Percentiles rank a stretch among this genome's conserved stretches.
phyloP scores from a whole-genome alignment of 2,329 filamentous ascomycete genomes.

The Exophiala alcalophila region DNA sequence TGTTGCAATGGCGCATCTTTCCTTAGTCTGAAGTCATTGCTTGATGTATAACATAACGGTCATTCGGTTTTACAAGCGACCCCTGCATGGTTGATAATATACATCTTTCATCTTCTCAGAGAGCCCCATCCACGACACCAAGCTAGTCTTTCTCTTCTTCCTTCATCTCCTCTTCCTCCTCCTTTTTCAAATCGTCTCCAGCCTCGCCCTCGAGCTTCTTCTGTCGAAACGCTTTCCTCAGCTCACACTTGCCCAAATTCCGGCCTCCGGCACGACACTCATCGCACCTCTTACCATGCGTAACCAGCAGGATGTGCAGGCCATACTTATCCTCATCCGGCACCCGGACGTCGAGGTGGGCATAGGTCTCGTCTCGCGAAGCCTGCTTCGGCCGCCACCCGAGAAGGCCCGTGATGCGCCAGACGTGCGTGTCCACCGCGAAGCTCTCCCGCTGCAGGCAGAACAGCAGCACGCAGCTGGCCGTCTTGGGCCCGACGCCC shows the following conservation, averaged over 20 bases:
- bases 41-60: too few relatives aligned
- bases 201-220: slow-evolving; percentile 62
- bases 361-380: slow-evolving; percentile 32
- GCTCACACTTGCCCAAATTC: slow-evolving; percentile 60
- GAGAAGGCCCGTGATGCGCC: slow-evolving; percentile 60
- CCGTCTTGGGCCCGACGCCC: slow-evolving; percentile 65
- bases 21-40: too few relatives aligned
- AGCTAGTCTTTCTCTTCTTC: slow-evolving; percentile 18
- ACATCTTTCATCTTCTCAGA: too few relatives aligned
- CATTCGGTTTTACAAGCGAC: too few relatives aligned
- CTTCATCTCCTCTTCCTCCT: slow-evolving; percentile 37
- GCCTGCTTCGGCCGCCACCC: slow-evolving; percentile 56
- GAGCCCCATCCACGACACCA: too few relatives aligned
- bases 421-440: slow-evolving; percentile 66
- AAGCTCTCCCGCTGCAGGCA: slow-evolving; percentile 63
- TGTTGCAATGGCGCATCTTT: too few relatives aligned
- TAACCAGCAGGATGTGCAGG: slow-evolving; percentile 60
- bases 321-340: slow-evolving; percentile 63
- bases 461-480: slow-evolving; percentile 63
- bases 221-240: slow-evolving; percentile 60
- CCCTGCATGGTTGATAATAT: too few relatives aligned
- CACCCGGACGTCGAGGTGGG: slow-evolving; percentile 58
- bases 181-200: slow-evolving; percentile 57
- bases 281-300: slow-evolving; percentile 61
- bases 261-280: slow-evolving; percentile 55